Evolutionary conservation across 2,329 filamentous ascomycete species (phyloP), one percentile per base, ranked within the genome.

Genomic region (Cadophora gregata): DNA sequence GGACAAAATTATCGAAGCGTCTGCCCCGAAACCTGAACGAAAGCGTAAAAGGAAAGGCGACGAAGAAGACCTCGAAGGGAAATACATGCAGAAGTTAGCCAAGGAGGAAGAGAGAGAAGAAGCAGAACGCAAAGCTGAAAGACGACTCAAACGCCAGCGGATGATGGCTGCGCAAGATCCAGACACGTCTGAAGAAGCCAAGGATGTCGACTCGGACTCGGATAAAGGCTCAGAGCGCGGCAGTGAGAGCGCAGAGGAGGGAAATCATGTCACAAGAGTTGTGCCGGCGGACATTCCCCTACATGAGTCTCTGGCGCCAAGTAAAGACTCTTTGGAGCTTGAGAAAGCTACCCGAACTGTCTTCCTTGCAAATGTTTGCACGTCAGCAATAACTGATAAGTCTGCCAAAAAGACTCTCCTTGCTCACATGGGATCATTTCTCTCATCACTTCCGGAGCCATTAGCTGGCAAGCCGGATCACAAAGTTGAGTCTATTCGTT

Each of bases 321-420:
- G 80, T 77, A 85, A 81, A 80, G 88, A 84, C 78, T 81, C 73
- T 56, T 81, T 82, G 25, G 92, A 96, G 70, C 74, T 96, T 2
- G 92, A 96, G 66, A 97, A 97, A 81, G 92, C 95, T 9, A 87
- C 87, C 66, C 91, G 96, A 65, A 99, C 96, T 7, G 88, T 98
- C 50, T 99, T 98, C 80, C 83, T 99, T 14, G 91, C 92, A 75
- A 99, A 99, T 75, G 93, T 99, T 55, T 93, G 93, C 16, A 90
- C 86, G 25, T 84, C 90, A 62, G 93, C 93, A 50, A 93, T 98
- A 75, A 91, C 88, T 59, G 93, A 91, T 31, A 96, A 96, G 76
- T 80, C 88, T 1, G 90, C 89, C 38, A 93, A 93, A 80, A 96
- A 93, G 81, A 85, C 85, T 2, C 85, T 97, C 33, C 82, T 93